Evolutionary conservation across 2,329 filamentous ascomycete species (phyloP), one percentile per base, ranked within the genome.

Genomic region (Ilyonectria robusta): DNA sequence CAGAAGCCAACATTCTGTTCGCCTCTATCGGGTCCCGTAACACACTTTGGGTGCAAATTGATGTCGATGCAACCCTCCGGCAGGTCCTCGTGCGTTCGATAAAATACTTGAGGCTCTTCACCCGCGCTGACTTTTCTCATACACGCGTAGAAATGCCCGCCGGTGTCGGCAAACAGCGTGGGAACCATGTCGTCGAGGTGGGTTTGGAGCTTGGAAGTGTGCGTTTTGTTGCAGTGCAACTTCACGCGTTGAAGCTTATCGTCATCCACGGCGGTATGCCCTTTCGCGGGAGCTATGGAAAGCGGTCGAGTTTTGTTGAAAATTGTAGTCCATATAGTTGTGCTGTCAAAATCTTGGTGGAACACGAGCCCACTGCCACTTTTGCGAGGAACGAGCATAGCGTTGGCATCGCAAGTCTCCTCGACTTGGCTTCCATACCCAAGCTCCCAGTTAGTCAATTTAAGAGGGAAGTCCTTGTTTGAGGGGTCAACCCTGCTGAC

Each of bases 1-100:
- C 53, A 66, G n/a, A 23, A 54, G 23, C 58, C 63, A 17, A 62
- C 17, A n/a, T 66, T 62, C 2, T 33, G 11, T 13, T 54, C 31
- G 2, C 57, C 62, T 13, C 47, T 53, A 6, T 58, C 44, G 1
- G 26, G 46, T 4, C 53, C 59, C 15, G 57, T 42, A 5, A 13
- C 31, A 26, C 53, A 66, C n/a, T 60, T 59, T 2, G 59, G 47
- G 13, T 31, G 46, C 3, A 66, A 19, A 7, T 6, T 26, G 21
- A 62, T 46, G 8, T 59, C 51, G n/a, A 62, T 33, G 19, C 58
- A 66, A 4, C 46, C 57, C 26, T 23, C 15, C 13, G 59, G 53
- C 10, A 66, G n/a, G 21, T 57, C 37, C 2, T 47, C 26, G 7
- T 37, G 29, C 2, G 46, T 26, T 13, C 37, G 33, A 13, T 53